Evolutionary conservation across 129 eudicot genomes (phyloP), one percentile per base, ranked within the genome.

Genomic region (Flaveria trinervia): DNA sequence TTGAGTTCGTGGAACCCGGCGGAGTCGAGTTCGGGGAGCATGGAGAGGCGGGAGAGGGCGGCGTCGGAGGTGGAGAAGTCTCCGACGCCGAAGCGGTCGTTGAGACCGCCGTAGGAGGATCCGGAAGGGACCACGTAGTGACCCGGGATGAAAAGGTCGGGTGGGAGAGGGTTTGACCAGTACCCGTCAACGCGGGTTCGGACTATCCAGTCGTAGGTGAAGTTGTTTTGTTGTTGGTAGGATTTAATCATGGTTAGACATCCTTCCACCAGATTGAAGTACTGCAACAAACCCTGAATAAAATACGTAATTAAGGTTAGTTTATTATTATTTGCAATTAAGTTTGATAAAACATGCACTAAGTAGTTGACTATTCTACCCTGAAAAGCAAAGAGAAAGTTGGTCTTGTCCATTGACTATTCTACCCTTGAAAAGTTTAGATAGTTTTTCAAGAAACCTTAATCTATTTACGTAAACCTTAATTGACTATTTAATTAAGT

Each of bases 161-260:
- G 89, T 22, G 69, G 61, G 5, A 94, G 72, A 1, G 88, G 90
- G 52, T 72, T 68, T 6, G 98, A 85, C 98, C 98, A 94, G 72
- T 85, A 94, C 1, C 93, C 92, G 48, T 94, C 98, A 0, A 94
- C 98, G 11, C 98, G 85, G 52, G 97, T 91, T 17, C 98, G 92
- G 77, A 94, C 80, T 11, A 94, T 85, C 98, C 98, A 94, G 68
- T 94, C 83, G 54, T 94, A 93, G 28, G 96, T 91, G 85, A 91
- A 93, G 79, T 85, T 88, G 83, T 89, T 76, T 71, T 69, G 71
- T 22, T 77, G 73, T 80, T 94, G 96, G 76, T 94, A 74, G 4
- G 85, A 59, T 12, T 84, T 71, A 68, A 94, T 83, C 97, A 91
- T 84, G 23, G 96, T 82, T 60, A 94, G 73, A 71, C 98, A 94